These are phyloP conservation scores for Thinopyrum elongatum DNA, from an alignment of 176 grass and related monocot species.

Conservation along the genomic window DNA sequence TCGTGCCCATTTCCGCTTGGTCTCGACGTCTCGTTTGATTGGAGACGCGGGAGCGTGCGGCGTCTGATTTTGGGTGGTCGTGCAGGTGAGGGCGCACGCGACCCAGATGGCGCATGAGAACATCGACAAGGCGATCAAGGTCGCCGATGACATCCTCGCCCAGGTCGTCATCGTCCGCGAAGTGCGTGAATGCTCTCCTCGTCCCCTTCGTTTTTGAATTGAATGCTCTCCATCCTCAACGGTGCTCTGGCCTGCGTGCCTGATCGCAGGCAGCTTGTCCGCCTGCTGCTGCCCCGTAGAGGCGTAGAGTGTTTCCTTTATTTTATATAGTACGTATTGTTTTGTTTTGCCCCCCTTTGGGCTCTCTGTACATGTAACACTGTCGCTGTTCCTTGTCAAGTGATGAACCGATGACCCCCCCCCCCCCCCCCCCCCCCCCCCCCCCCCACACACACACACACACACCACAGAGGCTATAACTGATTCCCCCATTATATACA, in stretches of 20 bases:
- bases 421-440: too few species aligned
- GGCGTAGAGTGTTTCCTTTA: too few species aligned
- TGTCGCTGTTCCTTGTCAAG: background rate
- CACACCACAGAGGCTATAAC: background rate
- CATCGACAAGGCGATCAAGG: conserved; percentile 73
- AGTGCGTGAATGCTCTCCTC: conserved; percentile 32
- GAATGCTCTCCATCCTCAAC: background rate
- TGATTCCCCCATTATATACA: background rate
- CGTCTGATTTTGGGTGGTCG: background rate
- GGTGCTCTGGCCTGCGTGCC: too few species aligned
- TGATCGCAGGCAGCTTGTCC: too few species aligned
- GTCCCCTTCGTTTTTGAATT: conserved; percentile 25
- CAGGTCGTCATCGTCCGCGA: conserved; percentile 49
- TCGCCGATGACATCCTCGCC: conserved; percentile 58
- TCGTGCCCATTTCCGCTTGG: background rate
- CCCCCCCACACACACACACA: too few species aligned
- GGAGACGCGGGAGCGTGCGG: background rate
- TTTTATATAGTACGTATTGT: too few species aligned
- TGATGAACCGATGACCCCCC: background rate
- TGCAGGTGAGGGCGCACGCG: conserved; percentile 81
- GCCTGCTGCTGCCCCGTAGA: too few species aligned
- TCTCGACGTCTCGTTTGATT: background rate
- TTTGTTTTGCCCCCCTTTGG: too few species aligned
- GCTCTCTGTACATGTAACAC: too few species aligned
- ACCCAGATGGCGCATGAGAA: conserved; percentile 86